phyloP scores from a whole-genome alignment of 2,329 filamentous ascomycete species.

The Eutypella sp. region DNA sequence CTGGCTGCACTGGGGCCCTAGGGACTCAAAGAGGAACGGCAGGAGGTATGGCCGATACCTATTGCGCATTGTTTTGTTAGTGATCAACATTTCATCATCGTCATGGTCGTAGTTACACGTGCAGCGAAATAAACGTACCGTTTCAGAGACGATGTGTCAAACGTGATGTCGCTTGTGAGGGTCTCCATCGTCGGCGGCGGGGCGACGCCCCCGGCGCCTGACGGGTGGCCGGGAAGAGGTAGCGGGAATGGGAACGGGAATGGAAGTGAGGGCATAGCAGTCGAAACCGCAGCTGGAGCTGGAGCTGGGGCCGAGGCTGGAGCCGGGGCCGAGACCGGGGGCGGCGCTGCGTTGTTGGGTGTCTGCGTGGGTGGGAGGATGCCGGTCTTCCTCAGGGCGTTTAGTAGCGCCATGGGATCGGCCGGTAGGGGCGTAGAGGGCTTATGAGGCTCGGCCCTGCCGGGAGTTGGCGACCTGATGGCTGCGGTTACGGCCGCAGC shows the following conservation, averaged over 20 bases:
- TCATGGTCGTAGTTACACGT: too few relatives aligned
- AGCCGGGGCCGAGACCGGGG: too few relatives aligned
- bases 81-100: too few relatives aligned
- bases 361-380: slow-evolving; percentile 46
- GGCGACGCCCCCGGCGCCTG: slow-evolving; percentile 24
- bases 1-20: slow-evolving; percentile 83
- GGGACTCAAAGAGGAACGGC: slow-evolving; percentile 69
- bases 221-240: slow-evolving; percentile 29
- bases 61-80: slow-evolving; percentile 17
- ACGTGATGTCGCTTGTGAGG: slow-evolving; percentile 45
- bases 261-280: slow-evolving; percentile 28
- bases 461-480: slow-evolving; percentile 47
- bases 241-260: slow-evolving; percentile 32
- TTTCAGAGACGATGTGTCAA: slow-evolving; percentile 67
- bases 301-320: too few relatives aligned
- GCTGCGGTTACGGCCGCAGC: slow-evolving; percentile 33
- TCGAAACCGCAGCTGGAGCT: too few relatives aligned
- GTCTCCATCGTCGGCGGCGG: slow-evolving; percentile 25
- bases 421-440: slow-evolving; percentile 30
- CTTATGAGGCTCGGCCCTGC: slow-evolving; percentile 35
- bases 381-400: slow-evolving; percentile 63
- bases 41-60: slow-evolving; percentile 73
- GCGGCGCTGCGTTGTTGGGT: slow-evolving; percentile 23
- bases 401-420: slow-evolving; percentile 57
- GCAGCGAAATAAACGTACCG: too few relatives aligned